Base-by-base conservation (phyloP, 306 rosid genomes). In the Hylodesmum podocarpum region DNA sequence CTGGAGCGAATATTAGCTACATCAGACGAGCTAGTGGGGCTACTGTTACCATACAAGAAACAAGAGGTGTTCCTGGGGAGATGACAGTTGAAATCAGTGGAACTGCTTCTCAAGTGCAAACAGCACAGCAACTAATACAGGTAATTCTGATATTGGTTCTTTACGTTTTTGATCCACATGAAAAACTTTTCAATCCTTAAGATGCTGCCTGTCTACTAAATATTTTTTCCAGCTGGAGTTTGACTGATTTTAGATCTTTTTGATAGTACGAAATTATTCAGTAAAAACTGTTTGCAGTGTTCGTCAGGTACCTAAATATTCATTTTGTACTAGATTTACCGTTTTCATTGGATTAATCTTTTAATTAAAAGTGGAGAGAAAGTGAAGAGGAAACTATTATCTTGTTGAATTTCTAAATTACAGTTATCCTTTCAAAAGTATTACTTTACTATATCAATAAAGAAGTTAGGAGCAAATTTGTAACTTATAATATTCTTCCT, bases 11-110 rank as follows among this genome's bases (percentile, higher is more conserved):
- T 84, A 93, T 93, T 83, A 96, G 99, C 85, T 96, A 96, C 85
- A 96, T 93, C 50, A 88, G 99, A 76, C 87, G 99, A 25, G 97
- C 93, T 58, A 96, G 99, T 80, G 98, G 98, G 63, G 96, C 99
- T 47, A 93, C 97, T 25, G 98, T 96, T 55, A 82, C 99, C 19
- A 93, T 96, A 31, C 98, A 96, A 83, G 99, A 96, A 88, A 86
- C 98, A 3, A 86, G 97, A 85, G 99, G 98, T 76, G 97, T 91
- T 81, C 99, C 98, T 34, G 95, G 96, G 69, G 98, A 96, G 85
- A 96, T 96, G 99, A 96, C 99, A 9, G 99, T 93, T 80, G 99
- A 96, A 81, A 88, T 96, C 51, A 93, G 97, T 80, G 98, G 99
- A 73, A 84, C 93, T 75, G 96, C 98, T 82, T 85, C 98, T 70